Conservation (phyloP, 192 early-diverging fungal genomes). For the Coemansia interrupta region DNA sequence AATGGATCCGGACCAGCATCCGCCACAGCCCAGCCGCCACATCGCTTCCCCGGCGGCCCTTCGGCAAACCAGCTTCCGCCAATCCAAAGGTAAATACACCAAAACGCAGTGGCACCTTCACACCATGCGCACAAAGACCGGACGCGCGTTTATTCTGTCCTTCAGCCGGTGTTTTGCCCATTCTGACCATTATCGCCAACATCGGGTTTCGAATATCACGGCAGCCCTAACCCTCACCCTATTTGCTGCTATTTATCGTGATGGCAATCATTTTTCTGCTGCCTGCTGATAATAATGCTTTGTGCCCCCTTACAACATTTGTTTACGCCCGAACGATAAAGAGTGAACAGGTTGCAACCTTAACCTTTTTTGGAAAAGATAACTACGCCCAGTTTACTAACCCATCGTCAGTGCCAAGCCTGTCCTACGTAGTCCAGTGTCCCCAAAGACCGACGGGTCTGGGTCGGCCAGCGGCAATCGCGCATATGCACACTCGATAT, state of each 20-base stretch:
- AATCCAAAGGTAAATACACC: conserved; percentile 46
- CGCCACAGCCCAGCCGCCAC: conserved; percentile 1
- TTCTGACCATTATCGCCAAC: neutral
- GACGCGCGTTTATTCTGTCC: no score
- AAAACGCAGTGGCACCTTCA: neutral
- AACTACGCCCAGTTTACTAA: no score
- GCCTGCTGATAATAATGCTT: no score
- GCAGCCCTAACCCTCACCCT: neutral
- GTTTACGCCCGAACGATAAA: no score
- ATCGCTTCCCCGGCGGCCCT: conserved; percentile 22
- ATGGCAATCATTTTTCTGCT: no score
- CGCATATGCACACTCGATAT: conserved; percentile 33
- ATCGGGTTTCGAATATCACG: no score
- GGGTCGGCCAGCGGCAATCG: conserved; percentile 22
- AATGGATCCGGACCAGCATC: neutral
- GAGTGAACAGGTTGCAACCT: no score
- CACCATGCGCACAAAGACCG: neutral
- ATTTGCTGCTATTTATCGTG: neutral
- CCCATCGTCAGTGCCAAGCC: neutral
- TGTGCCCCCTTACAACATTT: no score
- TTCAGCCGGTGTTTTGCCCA: no score
- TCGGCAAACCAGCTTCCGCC: conserved; percentile 40
- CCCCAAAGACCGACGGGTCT: conserved; percentile 40
- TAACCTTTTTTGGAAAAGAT: neutral
- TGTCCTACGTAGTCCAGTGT: conserved; percentile 32